Evolutionary conservation across 2,329 filamentous ascomycete genomes (phyloP).

Genomic region (Clarireedia monteithiana): DNA sequence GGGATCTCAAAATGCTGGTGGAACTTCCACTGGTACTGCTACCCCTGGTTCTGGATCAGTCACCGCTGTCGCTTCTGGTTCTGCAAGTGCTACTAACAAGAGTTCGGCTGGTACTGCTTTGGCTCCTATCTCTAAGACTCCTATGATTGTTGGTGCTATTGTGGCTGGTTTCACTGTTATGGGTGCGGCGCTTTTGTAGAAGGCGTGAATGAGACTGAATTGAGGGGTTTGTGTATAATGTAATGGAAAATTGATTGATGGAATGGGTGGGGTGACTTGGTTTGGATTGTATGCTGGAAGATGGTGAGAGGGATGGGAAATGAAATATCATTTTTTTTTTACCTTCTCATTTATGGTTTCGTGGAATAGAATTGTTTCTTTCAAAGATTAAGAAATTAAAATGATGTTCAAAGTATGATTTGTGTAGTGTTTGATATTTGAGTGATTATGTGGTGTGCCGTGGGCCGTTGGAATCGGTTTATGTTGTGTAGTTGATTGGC

Average conservation of each 20-base stretch:
- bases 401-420: too few relatives aligned
- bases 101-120: constrained; percentile 11
- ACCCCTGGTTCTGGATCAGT: constrained; percentile 22
- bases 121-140: constrained; percentile 11
- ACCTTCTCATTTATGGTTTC: too few relatives aligned
- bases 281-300: constrained; percentile 1
- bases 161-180: constrained; percentile 17
- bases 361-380: too few relatives aligned
- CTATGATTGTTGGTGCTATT: constrained; percentile 15
- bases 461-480: too few relatives aligned
- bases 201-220: neutral
- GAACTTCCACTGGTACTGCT: constrained; percentile 24
- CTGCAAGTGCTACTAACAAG: constrained; percentile 1
- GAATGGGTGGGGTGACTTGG: neutral
- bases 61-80: constrained; percentile 12
- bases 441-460: too few relatives aligned
- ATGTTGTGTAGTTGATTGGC: too few relatives aligned
- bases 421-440: too few relatives aligned
- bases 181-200: constrained; percentile 18
- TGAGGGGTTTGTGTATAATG: neutral
- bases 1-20: constrained; percentile 25
- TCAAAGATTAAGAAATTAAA: too few relatives aligned
- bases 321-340: neutral
- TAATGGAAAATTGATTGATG: neutral
- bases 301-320: neutral